These are phyloP conservation scores for Periconia sp. DNA, from an alignment of 2,329 filamentous ascomycete species.

Conservation along the genomic window DNA sequence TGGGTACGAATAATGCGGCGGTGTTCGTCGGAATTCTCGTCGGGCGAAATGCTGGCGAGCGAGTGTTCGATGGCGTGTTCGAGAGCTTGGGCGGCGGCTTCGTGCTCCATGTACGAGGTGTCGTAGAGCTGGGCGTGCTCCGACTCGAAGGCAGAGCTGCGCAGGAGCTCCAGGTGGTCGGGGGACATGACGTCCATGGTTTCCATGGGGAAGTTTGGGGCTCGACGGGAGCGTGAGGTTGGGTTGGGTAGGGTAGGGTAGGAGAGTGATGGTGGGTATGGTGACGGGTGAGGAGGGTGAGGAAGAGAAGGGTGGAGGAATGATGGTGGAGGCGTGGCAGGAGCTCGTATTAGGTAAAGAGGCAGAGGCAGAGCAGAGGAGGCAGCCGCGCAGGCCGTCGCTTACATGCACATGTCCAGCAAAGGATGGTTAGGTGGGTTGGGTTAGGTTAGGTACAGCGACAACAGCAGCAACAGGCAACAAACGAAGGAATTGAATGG, in stretches of 20 bases:
- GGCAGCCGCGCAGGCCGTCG: neutral
- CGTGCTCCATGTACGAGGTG: constrained; percentile 38
- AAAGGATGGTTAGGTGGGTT: too few relatives aligned
- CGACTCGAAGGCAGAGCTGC: constrained; percentile 41
- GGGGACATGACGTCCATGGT: constrained; percentile 24
- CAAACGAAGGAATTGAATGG: too few relatives aligned
- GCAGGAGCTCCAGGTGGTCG: constrained; percentile 36
- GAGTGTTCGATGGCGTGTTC: constrained; percentile 37
- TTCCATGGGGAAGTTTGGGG: constrained; percentile 23
- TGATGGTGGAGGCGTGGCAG: neutral
- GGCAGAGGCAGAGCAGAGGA: neutral
- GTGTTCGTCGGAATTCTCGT: constrained; percentile 40
- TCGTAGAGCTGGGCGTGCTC: constrained; percentile 44
- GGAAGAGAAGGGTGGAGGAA: constrained; percentile 2
- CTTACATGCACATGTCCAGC: neutral
- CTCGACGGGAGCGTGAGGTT: neutral
- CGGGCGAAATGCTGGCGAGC: constrained; percentile 36
- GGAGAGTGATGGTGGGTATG: neutral
- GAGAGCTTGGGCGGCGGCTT: constrained; percentile 35
- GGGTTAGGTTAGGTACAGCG: neutral
- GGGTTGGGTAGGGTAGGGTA: neutral
- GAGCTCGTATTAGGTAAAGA: neutral
- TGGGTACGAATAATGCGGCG: constrained; percentile 37
- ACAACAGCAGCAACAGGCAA: too few relatives aligned
- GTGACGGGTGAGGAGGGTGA: constrained; percentile 1